Base-by-base conservation (phyloP, 1,284 basidiomycete genomes). In the Xerocomus cyaneibrunnescens region DNA sequence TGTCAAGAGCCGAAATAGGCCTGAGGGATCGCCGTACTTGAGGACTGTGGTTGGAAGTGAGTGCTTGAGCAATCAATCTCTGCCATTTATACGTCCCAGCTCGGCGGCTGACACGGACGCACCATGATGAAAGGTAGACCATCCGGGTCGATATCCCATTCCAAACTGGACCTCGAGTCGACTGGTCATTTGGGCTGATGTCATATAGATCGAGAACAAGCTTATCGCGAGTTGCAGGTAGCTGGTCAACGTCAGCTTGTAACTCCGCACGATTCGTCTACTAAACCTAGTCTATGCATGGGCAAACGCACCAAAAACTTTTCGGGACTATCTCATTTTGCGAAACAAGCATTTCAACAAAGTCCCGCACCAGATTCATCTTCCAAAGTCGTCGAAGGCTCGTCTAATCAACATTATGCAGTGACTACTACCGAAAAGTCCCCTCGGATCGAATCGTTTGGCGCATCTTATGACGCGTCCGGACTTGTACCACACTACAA, bases 401-500 rank as follows among this genome's bases (percentile, higher is more conserved):
- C 49, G 9, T 40, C 49, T 9, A 32, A 17, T 7, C 34, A 35
- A 35, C 38, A 28, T 5, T 27, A 41, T n/a, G 30, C 28, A 13
- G 43, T 31, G 21, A 39, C 46, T 19, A 25, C 43, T 12, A 42
- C 39, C 27, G 21, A 49, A 49, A 25, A 40, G 13, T 8, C 39
- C 12, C 25, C 41, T 34, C 23, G n/a, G 25, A n/a, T 17, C 2
- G 34, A 36, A 44, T n/a, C 35, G 6, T 31, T 28, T 16, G 28
- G 14, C 16, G 14, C 52, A 14, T 40, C 47, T 25, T 82, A 81
- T 61, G 87, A 93, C 63, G 88, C 85, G 38, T 82, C 81, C 0
- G 80, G 79, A 1, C 75, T 92, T 1, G 89, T 91, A 2, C 81
- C 84, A 7, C 80, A 84, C 60, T 94, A 89, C 62, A 79, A 73